A percentile compares a stretch with the other conserved stretches of the same genome.
These are phyloP conservation scores for Ascodesmis nigricans DNA, from an alignment of 495 filamentous ascomycete species.

Conservation along the genomic window DNA sequence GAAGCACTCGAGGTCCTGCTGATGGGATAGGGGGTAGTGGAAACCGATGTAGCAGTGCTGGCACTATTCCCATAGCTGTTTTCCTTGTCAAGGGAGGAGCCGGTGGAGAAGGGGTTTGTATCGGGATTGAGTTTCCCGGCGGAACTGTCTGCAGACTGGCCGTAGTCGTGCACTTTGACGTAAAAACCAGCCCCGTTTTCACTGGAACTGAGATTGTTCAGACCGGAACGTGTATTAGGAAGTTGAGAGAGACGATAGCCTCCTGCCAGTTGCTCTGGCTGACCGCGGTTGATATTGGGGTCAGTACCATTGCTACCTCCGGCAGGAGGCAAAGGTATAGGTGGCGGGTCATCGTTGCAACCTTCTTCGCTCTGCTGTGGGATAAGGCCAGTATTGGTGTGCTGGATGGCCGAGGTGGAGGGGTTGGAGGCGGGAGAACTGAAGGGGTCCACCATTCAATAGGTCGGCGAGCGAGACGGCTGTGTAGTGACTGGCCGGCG, in stretches of 20 bases:
- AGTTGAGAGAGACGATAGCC: conserved; percentile 16
- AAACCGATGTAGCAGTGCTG: conserved; percentile 11
- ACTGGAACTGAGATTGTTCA: too few species aligned
- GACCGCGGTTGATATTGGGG: too few species aligned
- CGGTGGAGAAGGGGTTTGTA: too few species aligned
- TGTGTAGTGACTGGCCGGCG: too few species aligned
- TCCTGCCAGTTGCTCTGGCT: conserved; percentile 17
- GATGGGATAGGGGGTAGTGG: too few species aligned
- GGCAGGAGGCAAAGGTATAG: conserved; percentile 23
- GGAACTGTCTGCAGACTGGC: conserved; percentile 1
- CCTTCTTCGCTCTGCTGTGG: conserved; percentile 16
- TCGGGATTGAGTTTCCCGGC: conserved; percentile 7
- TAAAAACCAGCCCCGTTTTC: too few species aligned
- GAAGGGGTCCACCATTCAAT: conserved; percentile 22
- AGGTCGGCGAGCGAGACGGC: conserved; percentile 9
- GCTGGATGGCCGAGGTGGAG: conserved; percentile 17
- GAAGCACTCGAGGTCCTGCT: conserved; percentile 11
- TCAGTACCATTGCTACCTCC: conserved; percentile 6
- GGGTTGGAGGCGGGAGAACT: conserved; percentile 17
- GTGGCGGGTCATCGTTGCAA: conserved; percentile 21
- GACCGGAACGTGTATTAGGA: too few species aligned
- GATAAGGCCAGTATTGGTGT: conserved; percentile 18
- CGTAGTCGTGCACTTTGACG: conserved; percentile 4
- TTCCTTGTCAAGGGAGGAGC: too few species aligned
- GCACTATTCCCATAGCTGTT: too few species aligned